Percentiles rank a stretch among this genome's conserved stretches.
phyloP scores from a whole-genome alignment of 2,329 filamentous ascomycete species.

The Sclerotinia minor region DNA sequence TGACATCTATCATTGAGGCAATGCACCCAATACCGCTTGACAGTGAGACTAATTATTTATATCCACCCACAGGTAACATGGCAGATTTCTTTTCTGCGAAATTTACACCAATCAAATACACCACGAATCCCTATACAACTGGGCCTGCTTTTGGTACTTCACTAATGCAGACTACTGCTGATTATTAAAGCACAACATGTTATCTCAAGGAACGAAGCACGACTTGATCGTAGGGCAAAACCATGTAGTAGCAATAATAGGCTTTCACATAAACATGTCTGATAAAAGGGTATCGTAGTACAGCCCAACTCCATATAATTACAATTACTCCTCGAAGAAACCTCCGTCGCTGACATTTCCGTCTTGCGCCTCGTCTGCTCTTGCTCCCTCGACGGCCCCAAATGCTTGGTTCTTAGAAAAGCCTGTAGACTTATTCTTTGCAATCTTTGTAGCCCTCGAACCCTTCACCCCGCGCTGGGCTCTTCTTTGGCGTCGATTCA shows the following conservation, averaged over 20 bases:
- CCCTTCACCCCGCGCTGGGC: constrained; percentile 31
- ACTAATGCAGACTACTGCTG: constrained; percentile 12
- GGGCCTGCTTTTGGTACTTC: background rate
- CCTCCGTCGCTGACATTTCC: constrained; percentile 56
- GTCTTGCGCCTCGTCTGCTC: constrained; percentile 34
- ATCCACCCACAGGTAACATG: background rate
- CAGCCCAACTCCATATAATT: constrained; percentile 23
- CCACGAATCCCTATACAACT: background rate
- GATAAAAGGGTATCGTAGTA: constrained; percentile 24
- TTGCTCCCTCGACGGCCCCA: constrained; percentile 33
- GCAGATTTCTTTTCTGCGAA: background rate
- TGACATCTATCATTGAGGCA: background rate
- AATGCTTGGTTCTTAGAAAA: constrained; percentile 38
- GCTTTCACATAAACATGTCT: constrained; percentile 17
- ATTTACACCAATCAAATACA: no score
- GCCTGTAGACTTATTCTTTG: constrained; percentile 36
- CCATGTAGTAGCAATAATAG: background rate
- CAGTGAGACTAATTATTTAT: background rate
- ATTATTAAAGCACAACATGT: background rate
- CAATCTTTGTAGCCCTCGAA: constrained; percentile 25
- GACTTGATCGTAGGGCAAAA: background rate
- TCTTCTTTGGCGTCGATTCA: constrained; percentile 41
- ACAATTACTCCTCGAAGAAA: constrained; percentile 53
- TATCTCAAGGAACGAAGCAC: background rate
- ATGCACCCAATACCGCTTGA: background rate